phyloP scores from a whole-genome alignment of 2,329 filamentous ascomycete species.

The Sclerotinia minor region DNA sequence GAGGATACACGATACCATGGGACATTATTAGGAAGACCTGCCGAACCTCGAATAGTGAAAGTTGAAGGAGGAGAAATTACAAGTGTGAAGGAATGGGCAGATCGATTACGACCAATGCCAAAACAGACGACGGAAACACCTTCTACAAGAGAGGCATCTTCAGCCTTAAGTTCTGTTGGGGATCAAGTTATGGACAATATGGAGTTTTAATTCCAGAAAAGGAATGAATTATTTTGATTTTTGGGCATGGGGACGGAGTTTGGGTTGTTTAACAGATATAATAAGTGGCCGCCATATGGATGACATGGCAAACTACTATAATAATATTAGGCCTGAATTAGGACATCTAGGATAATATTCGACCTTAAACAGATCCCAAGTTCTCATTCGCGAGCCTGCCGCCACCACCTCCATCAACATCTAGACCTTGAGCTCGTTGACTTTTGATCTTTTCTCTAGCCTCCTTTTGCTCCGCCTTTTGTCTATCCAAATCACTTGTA shows the following conservation, averaged over 20 bases:
- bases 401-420: conserved; percentile 40
- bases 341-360: background rate
- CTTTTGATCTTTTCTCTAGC: conserved; percentile 38
- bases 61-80: conserved; percentile 75
- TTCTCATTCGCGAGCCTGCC: conserved; percentile 39
- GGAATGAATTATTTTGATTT: conserved; percentile 9
- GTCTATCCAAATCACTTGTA: conserved; percentile 39
- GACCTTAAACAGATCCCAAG: conserved; percentile 33
- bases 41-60: conserved; percentile 69
- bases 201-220: conserved; percentile 36
- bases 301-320: conserved; percentile 17
- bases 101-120: conserved; percentile 42
- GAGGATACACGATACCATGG: conserved; percentile 85
- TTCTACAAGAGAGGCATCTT: conserved; percentile 39
- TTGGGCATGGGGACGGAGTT: conserved; percentile 41
- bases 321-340: background rate
- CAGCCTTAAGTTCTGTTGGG: conserved; percentile 40
- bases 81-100: conserved; percentile 66
- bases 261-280: conserved; percentile 29
- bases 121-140: conserved; percentile 25
- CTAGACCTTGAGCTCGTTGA: conserved; percentile 32
- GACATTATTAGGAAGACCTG: conserved; percentile 74
- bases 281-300: conserved; percentile 24
- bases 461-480: conserved; percentile 41
- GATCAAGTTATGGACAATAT: conserved; percentile 40